These are phyloP conservation scores for Aspergillus tanneri DNA, from an alignment of 2,329 filamentous ascomycete genomes.

Conservation along the genomic window DNA sequence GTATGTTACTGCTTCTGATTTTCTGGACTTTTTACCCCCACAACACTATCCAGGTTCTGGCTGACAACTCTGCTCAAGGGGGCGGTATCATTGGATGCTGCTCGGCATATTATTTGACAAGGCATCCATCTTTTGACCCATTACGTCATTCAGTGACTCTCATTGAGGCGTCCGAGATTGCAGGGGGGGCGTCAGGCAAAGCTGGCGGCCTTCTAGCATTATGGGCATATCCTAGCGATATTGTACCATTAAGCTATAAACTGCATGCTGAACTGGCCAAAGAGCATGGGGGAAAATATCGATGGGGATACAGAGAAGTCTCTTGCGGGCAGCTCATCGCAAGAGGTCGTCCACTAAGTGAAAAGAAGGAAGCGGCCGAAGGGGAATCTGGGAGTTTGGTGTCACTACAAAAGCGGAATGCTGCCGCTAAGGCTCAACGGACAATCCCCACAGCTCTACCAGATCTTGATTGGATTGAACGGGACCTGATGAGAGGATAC, in stretches of 20 bases:
- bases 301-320: slow-evolving; percentile 84
- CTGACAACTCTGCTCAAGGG: slow-evolving; percentile 51
- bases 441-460: slow-evolving; percentile 64
- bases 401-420: slow-evolving; percentile 57
- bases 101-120: slow-evolving; percentile 85
- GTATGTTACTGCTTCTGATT: slow-evolving; percentile 27
- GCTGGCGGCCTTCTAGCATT: slow-evolving; percentile 85
- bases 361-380: slow-evolving; percentile 30
- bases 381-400: slow-evolving; percentile 40
- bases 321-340: slow-evolving; percentile 68
- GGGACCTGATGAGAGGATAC: slow-evolving; percentile 66
- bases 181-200: slow-evolving; percentile 91
- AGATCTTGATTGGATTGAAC: slow-evolving; percentile 82
- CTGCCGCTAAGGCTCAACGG: slow-evolving; percentile 51
- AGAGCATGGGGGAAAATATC: slow-evolving; percentile 72
- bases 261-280: slow-evolving; percentile 81
- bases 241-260: slow-evolving; percentile 82
- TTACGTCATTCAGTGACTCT: slow-evolving; percentile 75
- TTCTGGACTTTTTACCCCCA: slow-evolving; percentile 24
- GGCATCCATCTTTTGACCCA: slow-evolving; percentile 77
- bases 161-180: slow-evolving; percentile 80
- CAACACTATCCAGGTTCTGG: slow-evolving; percentile 8
- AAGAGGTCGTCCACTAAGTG: slow-evolving; percentile 43
- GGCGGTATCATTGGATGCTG: slow-evolving; percentile 92
- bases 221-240: slow-evolving; percentile 83